Evolutionary conservation across 805 yeast species (phyloP).

Genomic region (Sugiyamaella valdiviana): DNA sequence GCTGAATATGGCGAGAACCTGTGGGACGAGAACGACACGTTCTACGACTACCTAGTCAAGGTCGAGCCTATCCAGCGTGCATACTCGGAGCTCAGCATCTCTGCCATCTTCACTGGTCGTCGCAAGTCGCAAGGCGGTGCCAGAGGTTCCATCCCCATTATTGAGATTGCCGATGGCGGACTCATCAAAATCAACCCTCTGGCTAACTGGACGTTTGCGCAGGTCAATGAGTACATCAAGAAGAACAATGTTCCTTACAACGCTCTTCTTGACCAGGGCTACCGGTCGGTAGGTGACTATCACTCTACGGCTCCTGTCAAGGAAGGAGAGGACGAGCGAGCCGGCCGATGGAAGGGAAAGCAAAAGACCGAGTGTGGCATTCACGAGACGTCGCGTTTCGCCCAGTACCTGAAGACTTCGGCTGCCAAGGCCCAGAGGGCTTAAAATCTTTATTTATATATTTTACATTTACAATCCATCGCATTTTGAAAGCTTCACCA

Average conservation of each 20-base stretch:
- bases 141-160: slow-evolving; percentile 60
- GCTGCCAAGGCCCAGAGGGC: slow-evolving; percentile 3
- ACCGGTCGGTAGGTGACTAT: slow-evolving; percentile 90
- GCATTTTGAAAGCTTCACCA: not conserved
- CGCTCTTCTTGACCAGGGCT: slow-evolving; percentile 75
- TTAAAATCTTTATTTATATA: not conserved
- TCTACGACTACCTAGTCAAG: slow-evolving; percentile 80
- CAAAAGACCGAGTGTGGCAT: slow-evolving; percentile 94
- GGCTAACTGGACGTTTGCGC: slow-evolving; percentile 70
- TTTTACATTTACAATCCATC: not conserved
- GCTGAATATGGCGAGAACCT: slow-evolving; percentile 63
- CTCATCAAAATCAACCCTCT: slow-evolving; percentile 85
- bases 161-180: slow-evolving; percentile 70
- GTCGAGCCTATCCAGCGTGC: slow-evolving; percentile 92
- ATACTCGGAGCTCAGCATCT: slow-evolving; percentile 62
- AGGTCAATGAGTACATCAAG: slow-evolving; percentile 65
- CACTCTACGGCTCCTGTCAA: slow-evolving; percentile 86
- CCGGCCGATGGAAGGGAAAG: slow-evolving; percentile 96
- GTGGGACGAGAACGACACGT: slow-evolving; percentile 77
- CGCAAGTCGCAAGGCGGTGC: slow-evolving; percentile 86
- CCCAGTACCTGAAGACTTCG: slow-evolving; percentile 37
- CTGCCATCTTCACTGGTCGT: slow-evolving; percentile 88
- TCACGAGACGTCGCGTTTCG: slow-evolving; percentile 72
- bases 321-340: slow-evolving; percentile 91
- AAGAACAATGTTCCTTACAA: slow-evolving; percentile 77